phyloP scores from a whole-genome alignment of 1,139 yeast genomes.

The Pichia sp. region DNA sequence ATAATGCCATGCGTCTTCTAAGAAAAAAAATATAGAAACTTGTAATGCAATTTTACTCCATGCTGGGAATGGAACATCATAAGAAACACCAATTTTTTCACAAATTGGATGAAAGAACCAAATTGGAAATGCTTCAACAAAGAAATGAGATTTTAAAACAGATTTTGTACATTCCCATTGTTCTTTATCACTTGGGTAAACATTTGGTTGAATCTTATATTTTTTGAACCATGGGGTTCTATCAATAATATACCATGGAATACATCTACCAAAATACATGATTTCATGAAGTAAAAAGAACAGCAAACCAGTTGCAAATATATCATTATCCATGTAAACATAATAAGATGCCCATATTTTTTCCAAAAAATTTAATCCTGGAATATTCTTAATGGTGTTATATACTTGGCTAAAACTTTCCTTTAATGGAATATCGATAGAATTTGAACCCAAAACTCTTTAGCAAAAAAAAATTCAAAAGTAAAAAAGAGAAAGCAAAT shows the following conservation, averaged over 20 bases:
- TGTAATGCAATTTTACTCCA: conserved; percentile 53
- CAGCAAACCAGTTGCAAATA: conserved; percentile 75
- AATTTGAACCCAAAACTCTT: conserved; percentile 24
- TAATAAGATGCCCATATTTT: conserved; percentile 76
- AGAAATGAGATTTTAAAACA: conserved; percentile 75
- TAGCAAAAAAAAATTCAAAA: conserved; percentile 1
- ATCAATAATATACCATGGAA: conserved; percentile 81
- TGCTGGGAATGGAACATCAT: conserved; percentile 78
- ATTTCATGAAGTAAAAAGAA: conserved; percentile 70
- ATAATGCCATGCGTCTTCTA: conserved; percentile 95
- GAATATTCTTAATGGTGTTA: conserved; percentile 19
- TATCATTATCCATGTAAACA: conserved; percentile 64
- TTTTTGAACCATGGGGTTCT: conserved; percentile 66
- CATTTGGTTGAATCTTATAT: conserved; percentile 77
- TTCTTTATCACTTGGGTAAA: conserved; percentile 69
- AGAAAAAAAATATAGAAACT: conserved; percentile 64
- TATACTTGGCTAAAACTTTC: conserved; percentile 19
- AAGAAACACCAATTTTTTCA: conserved; percentile 63
- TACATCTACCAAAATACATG: conserved; percentile 76
- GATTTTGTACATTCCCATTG: conserved; percentile 89
- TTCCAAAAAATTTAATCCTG: conserved; percentile 43
- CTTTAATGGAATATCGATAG: conserved; percentile 19
- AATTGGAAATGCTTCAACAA: conserved; percentile 91
- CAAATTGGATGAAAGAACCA: conserved; percentile 95
- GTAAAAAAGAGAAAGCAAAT: not conserved